A percentile compares a stretch with the other conserved stretches of the same genome.
Evolutionary conservation across 495 filamentous ascomycete genomes (phyloP).

Genomic region (Neurospora sublineolata): DNA sequence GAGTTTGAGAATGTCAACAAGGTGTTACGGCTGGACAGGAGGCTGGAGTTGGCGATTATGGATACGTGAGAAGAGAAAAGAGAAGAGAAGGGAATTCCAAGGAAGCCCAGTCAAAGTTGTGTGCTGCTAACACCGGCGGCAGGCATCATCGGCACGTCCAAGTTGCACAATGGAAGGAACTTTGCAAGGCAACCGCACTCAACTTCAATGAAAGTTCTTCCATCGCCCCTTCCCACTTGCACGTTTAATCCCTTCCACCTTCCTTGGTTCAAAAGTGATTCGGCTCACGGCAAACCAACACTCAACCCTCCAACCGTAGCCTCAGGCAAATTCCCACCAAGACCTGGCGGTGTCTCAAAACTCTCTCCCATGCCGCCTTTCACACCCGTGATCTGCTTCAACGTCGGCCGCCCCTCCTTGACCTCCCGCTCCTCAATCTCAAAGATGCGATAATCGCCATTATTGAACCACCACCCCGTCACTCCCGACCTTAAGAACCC

Average conservation of each 20-base stretch:
- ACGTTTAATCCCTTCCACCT: not conserved
- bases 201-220: not conserved
- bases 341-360: not conserved
- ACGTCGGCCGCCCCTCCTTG: slow-evolving; percentile 17
- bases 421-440: slow-evolving; percentile 33
- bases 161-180: not conserved
- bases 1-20: not conserved
- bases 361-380: slow-evolving; percentile 22
- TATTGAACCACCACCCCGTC: slow-evolving; percentile 36
- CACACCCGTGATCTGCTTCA: slow-evolving; percentile 21
- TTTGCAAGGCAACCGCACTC: not conserved
- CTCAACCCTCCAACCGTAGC: not conserved
- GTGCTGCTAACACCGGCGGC: not conserved
- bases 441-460: slow-evolving; percentile 53
- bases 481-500: slow-evolving; percentile 43
- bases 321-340: not conserved
- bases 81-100: not conserved
- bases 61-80: not conserved
- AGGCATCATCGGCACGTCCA: not conserved
- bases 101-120: not conserved
- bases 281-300: not conserved
- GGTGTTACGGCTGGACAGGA: not conserved
- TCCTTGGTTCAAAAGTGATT: not conserved
- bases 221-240: not conserved
- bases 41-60: not conserved